Evolutionary conservation across 768 basidiomycete genomes (phyloP).

Genomic region (Lactarius akahatsu): DNA sequence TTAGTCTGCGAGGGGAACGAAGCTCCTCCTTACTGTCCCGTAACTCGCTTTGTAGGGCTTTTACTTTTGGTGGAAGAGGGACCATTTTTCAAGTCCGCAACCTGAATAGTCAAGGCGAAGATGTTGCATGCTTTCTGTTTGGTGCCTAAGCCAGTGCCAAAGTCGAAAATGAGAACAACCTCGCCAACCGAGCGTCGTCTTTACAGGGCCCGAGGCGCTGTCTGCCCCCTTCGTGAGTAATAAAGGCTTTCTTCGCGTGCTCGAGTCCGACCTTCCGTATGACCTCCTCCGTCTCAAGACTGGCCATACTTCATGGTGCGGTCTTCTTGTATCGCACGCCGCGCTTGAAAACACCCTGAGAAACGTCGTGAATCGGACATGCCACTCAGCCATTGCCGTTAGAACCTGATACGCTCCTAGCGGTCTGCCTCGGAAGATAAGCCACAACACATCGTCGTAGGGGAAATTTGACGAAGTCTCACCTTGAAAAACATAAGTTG

Average conservation of each 20-base stretch:
- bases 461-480: slow-evolving; percentile 76
- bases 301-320: slow-evolving; percentile 85
- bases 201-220: slow-evolving; percentile 48
- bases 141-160: too few relatives aligned
- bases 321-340: slow-evolving; percentile 92
- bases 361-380: slow-evolving; percentile 64
- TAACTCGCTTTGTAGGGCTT: too few relatives aligned
- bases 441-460: slow-evolving; percentile 71
- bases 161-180: too few relatives aligned
- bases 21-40: too few relatives aligned
- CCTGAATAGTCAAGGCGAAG: too few relatives aligned
- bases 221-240: slow-evolving; percentile 59
- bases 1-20: too few relatives aligned
- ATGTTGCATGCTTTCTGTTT: too few relatives aligned
- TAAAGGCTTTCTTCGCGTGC: slow-evolving; percentile 38
- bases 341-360: slow-evolving; percentile 67
- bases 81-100: too few relatives aligned
- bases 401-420: slow-evolving; percentile 51
- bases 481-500: slow-evolving; percentile 84
- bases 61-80: too few relatives aligned
- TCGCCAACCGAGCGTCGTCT: too few relatives aligned
- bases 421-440: slow-evolving; percentile 51
- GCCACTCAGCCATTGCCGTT: slow-evolving; percentile 50
- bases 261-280: slow-evolving; percentile 47
- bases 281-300: slow-evolving; percentile 55